Evolutionary conservation across 2,329 filamentous ascomycete genomes (phyloP).

Genomic region (Lasiodiplodia theobromae): DNA sequence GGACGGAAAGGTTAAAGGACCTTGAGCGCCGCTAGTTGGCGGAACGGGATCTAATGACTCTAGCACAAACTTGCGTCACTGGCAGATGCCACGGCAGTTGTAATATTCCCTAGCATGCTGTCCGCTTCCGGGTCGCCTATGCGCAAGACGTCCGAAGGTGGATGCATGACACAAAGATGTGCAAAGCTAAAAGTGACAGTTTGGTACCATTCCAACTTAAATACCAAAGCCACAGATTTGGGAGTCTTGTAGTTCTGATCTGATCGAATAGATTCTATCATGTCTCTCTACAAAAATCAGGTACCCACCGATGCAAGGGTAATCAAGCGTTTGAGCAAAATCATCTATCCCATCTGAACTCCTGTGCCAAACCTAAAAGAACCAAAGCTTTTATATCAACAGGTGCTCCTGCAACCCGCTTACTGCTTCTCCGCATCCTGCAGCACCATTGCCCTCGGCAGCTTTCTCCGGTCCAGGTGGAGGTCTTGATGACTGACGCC

Average conservation of each 20-base stretch:
- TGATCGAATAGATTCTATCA: constrained; percentile 6
- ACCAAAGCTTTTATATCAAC: constrained; percentile 5
- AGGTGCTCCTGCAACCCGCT: neutral
- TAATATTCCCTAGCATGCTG: neutral
- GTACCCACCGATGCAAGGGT: neutral
- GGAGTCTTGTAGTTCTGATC: neutral
- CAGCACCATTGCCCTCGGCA: constrained; percentile 40
- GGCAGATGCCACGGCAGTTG: neutral
- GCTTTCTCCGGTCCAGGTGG: constrained; percentile 46
- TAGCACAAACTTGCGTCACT: neutral
- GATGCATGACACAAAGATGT: neutral
- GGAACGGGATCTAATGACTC: neutral
- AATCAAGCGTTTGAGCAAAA: neutral
- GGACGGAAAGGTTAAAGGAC: neutral
- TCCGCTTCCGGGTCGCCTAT: no score
- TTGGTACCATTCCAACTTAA: neutral
- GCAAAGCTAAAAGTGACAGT: neutral
- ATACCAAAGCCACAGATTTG: no score
- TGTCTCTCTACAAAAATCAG: constrained; percentile 6
- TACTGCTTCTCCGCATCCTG: constrained; percentile 33
- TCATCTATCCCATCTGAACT: constrained; percentile 9
- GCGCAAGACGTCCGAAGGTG: neutral
- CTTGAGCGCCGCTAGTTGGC: neutral
- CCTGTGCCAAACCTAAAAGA: neutral
- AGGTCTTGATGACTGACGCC: constrained; percentile 45